Evolutionary conservation across 768 basidiomycete genomes (phyloP).

Genomic region (Trametes elegans): DNA sequence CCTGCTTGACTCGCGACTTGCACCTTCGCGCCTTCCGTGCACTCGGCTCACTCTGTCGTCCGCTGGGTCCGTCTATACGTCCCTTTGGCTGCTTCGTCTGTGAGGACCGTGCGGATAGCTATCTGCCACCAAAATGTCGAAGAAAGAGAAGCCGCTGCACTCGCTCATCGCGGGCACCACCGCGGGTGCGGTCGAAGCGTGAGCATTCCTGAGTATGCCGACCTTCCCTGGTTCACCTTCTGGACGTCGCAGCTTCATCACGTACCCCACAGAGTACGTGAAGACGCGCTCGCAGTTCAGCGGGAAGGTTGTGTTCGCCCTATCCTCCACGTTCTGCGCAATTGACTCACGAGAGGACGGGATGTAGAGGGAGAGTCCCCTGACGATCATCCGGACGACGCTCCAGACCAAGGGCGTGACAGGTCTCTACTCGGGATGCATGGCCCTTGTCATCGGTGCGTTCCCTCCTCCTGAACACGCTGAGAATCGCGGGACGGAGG

Average conservation of each 20-base stretch:
- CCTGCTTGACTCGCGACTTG: neutral
- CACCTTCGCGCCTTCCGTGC: neutral
- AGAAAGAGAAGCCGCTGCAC: conserved; percentile 81
- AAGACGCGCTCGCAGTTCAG: conserved; percentile 95
- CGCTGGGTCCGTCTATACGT: too few relatives aligned
- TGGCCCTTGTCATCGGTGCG: conserved; percentile 73
- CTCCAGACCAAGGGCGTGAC: conserved; percentile 68
- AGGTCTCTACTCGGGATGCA: conserved; percentile 93
- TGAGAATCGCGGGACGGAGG: neutral
- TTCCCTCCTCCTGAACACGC: neutral
- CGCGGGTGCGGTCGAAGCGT: conserved; percentile 94
- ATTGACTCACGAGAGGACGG: neutral
- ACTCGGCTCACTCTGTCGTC: too few relatives aligned
- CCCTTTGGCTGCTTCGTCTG: too few relatives aligned
- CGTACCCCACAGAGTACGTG: conserved; percentile 88
- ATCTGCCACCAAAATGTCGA: conserved; percentile 43
- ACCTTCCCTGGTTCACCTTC: neutral
- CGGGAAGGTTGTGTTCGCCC: conserved; percentile 51
- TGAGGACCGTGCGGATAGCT: too few relatives aligned
- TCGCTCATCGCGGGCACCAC: conserved; percentile 89
- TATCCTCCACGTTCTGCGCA: neutral
- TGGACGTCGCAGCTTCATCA: conserved; percentile 55
- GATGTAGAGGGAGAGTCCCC: conserved; percentile 59
- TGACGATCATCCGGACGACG: conserved; percentile 74
- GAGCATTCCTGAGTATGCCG: conserved; percentile 31